phyloP scores from a whole-genome alignment of 306 rosid genomes.

The Lotus japonicus region DNA sequence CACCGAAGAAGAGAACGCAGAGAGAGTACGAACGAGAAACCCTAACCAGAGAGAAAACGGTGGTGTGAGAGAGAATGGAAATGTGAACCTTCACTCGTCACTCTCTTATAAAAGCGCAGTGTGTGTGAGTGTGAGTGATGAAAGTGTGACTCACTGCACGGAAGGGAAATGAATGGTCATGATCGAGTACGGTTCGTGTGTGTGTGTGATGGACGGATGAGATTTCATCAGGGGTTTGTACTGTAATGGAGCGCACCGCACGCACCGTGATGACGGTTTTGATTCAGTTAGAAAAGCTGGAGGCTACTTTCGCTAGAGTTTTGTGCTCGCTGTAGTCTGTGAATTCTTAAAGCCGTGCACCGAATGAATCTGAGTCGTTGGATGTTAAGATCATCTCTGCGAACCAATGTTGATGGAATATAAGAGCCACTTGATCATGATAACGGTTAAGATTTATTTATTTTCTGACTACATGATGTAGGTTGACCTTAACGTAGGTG shows the following conservation, averaged over 20 bases:
- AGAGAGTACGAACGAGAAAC: not conserved
- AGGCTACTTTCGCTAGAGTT: too few species aligned
- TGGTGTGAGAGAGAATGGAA: not conserved
- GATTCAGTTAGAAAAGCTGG: not conserved
- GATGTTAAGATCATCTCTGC: too few species aligned
- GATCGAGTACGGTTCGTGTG: not conserved
- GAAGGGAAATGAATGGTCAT: not conserved
- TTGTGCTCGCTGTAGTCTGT: too few species aligned
- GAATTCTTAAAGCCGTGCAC: too few species aligned
- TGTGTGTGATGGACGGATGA: not conserved
- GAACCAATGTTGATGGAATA: too few species aligned
- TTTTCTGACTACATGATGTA: too few species aligned
- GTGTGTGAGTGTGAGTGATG: constrained; percentile 5
- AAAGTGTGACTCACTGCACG: not conserved
- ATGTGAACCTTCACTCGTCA: not conserved
- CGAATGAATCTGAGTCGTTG: too few species aligned
- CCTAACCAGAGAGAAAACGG: constrained; percentile 12
- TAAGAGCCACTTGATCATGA: too few species aligned
- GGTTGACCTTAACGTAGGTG: too few species aligned
- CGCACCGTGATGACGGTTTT: not conserved
- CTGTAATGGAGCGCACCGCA: not conserved
- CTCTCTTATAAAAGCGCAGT: not conserved
- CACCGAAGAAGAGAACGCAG: not conserved
- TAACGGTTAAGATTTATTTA: too few species aligned
- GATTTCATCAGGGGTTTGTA: too few species aligned